A percentile compares a stretch with the other conserved stretches of the same genome.
phyloP scores from a whole-genome alignment of 1,139 yeast genomes.

The Hansenula sp. region DNA sequence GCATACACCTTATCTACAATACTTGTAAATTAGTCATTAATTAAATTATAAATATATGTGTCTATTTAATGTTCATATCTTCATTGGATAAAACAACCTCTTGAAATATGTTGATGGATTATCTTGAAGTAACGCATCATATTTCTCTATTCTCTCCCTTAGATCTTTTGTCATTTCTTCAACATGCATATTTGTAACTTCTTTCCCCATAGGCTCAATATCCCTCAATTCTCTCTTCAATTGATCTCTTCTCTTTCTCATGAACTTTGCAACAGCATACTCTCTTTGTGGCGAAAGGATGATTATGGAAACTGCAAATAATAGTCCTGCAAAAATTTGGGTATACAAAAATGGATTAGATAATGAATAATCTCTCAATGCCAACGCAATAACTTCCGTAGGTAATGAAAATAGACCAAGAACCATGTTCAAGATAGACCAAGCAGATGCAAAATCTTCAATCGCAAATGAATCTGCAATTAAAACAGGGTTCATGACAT shows the following conservation, averaged over 20 bases:
- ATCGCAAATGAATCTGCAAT: slow-evolving; percentile 48
- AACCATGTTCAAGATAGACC: slow-evolving; percentile 50
- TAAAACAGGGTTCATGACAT: slow-evolving; percentile 55
- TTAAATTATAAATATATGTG: too few species aligned
- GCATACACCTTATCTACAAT: too few species aligned
- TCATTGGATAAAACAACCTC: slow-evolving; percentile 16
- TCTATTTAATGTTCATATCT: slow-evolving; percentile 6
- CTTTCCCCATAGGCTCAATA: not conserved
- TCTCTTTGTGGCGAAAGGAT: slow-evolving; percentile 7
- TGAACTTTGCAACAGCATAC: not conserved
- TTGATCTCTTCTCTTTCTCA: not conserved
- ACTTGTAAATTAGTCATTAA: too few species aligned
- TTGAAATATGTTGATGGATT: slow-evolving; percentile 7
- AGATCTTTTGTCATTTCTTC: not conserved
- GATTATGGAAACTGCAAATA: slow-evolving; percentile 26
- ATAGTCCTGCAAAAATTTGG: slow-evolving; percentile 53
- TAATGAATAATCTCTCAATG: slow-evolving; percentile 30
- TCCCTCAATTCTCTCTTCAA: not conserved
- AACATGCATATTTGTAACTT: not conserved
- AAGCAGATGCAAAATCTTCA: slow-evolving; percentile 46
- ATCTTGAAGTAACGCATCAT: slow-evolving; percentile 2
- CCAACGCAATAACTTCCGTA: slow-evolving; percentile 47
- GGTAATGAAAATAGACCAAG: slow-evolving; percentile 32
- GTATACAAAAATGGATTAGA: slow-evolving; percentile 47
- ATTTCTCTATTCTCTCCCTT: not conserved